Evolutionary conservation across 2,329 filamentous ascomycete genomes (phyloP), one percentile per base, ranked within the genome.

Genomic region (Botrytis aclada): DNA sequence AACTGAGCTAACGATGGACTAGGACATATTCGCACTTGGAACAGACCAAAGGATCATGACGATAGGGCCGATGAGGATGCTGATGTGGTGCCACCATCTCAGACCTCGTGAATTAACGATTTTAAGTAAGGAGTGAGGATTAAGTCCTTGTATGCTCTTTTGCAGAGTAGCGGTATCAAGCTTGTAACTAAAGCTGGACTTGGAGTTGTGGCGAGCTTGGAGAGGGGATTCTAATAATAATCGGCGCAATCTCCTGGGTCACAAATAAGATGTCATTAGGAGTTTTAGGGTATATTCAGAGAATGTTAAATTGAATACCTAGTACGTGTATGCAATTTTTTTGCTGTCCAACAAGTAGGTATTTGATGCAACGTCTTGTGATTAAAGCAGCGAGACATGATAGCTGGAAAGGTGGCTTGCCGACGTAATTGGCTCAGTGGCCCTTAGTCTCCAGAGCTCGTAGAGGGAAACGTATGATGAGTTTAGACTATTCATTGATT

Each of bases 1-100:
- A 4, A 1, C 22, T 41, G 34, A 56, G 65, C 65, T 69, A 69
- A 69, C 3, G 25, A 39, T 32, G 20, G 1, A 69, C 39, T 58
- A 76, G 78, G 78, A 37, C 78, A 79, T 69, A 76, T 79, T 51
- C 76, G 77, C 29, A 79, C 77, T 20, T 79, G 78, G 78, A 72
- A 77, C 67, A 72, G 77, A n/a, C 78, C 78, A 18, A 65, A 51
- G 34, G 77, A 78, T 69, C 67, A 60, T 39, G 65, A 69, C 37
- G 37, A 69, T 16, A n/a, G 25, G 39, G 65, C 54, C 56, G 65
- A 69, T 29, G 65, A 54, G 20, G 65, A 69, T 41, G 65, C 65
- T 32, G 65, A 69, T 69, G 65, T 69, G 18, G 65, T 69, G 22
- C n/a, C 37, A 20, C 65, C 47, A 32, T 69, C 65, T 14, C 47